Percentiles rank a stretch among this genome's conserved stretches.
These are phyloP conservation scores for Stereocaulon alpinum DNA, from an alignment of 495 filamentous ascomycete genomes.

Conservation along the genomic window DNA sequence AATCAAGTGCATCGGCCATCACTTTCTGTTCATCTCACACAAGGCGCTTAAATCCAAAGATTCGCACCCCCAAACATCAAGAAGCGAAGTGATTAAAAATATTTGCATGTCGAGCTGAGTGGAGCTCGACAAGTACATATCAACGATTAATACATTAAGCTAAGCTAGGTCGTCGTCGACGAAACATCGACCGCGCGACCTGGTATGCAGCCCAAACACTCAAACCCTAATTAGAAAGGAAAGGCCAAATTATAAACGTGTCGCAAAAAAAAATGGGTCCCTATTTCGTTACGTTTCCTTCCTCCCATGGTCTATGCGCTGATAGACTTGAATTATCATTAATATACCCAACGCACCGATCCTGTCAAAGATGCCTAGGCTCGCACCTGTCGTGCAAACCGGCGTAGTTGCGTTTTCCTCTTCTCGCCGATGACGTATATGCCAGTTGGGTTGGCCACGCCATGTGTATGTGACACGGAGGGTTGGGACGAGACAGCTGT, in stretches of 20 bases:
- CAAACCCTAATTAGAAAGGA: neutral
- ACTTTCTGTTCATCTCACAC: too few species aligned
- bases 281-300: neutral
- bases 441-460: neutral
- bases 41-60: neutral
- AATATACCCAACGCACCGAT: neutral
- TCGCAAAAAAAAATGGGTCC: neutral
- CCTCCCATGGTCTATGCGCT: slow-evolving; percentile 1
- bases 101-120: neutral
- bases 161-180: neutral
- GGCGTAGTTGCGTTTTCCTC: neutral
- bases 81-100: slow-evolving; percentile 3
- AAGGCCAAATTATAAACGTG: neutral
- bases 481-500: too few species aligned
- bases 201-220: neutral
- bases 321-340: neutral
- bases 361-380: neutral
- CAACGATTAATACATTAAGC: slow-evolving; percentile 4
- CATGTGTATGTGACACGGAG: too few species aligned
- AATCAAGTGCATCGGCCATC: too few species aligned
- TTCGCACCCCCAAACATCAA: neutral
- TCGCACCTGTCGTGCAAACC: neutral
- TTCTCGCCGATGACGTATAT: too few species aligned
- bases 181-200: neutral
- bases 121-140: neutral